These are phyloP conservation scores for Suillus alpinus DNA, from an alignment of 768 basidiomycete species.

Conservation along the genomic window DNA sequence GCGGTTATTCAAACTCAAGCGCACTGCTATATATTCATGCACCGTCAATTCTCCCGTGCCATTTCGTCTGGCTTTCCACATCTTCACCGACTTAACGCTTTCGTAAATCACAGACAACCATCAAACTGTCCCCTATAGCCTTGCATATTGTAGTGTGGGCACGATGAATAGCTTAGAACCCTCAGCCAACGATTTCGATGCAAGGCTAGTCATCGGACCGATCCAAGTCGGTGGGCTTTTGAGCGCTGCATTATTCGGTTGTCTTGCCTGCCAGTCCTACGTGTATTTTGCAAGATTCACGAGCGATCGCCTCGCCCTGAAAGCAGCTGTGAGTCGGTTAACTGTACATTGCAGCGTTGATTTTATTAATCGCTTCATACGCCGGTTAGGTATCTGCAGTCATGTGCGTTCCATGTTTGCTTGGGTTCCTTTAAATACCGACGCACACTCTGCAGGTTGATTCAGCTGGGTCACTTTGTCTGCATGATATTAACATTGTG, in stretches of 20 bases:
- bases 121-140: not conserved
- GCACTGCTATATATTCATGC: not conserved
- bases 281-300: slow-evolving; percentile 11
- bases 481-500: not conserved
- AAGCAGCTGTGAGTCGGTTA: not conserved
- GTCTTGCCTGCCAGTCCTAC: slow-evolving; percentile 10
- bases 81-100: not conserved
- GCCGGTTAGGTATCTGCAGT: slow-evolving; percentile 2
- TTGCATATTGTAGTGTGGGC: not conserved
- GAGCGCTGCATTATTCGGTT: slow-evolving; percentile 11
- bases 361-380: not conserved
- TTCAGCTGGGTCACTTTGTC: not conserved
- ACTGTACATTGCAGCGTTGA: not conserved
- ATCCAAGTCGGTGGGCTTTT: slow-evolving; percentile 12
- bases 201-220: slow-evolving; percentile 5
- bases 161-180: not conserved
- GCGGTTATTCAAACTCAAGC: not conserved
- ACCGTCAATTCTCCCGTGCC: not conserved
- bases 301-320: slow-evolving; percentile 4
- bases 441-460: not conserved
- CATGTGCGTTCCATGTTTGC: not conserved
- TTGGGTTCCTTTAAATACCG: not conserved
- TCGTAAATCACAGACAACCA: not conserved
- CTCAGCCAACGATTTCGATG: not conserved
- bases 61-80: not conserved